Percentiles rank a stretch among this genome's conserved stretches.
Conservation (phyloP, 1,284 basidiomycete species). For the Sporisorium scitamineum region DNA sequence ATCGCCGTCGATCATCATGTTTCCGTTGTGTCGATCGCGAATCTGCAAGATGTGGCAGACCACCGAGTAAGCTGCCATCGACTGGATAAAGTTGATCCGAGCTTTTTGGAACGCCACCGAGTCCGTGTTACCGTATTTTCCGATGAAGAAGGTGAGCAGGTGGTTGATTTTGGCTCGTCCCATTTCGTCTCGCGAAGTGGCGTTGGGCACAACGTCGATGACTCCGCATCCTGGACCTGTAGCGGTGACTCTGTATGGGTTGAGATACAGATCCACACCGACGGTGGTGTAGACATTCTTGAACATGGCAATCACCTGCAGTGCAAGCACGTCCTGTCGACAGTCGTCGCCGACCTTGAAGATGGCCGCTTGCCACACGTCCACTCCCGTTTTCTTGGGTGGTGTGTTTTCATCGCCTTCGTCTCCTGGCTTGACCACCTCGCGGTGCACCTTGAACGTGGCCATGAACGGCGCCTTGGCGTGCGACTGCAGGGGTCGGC, state of each 20-base stretch:
- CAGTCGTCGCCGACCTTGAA: constrained; percentile 99
- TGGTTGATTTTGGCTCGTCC: constrained; percentile 98
- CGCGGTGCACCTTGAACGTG: constrained; percentile 86
- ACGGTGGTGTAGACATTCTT: constrained; percentile 93
- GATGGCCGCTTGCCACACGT: constrained; percentile 97
- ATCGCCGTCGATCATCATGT: constrained; percentile 98
- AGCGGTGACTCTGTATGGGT: constrained; percentile 96
- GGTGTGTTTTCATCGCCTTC: constrained; percentile 49
- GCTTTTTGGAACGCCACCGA: constrained; percentile 91
- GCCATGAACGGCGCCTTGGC: constrained; percentile 99
- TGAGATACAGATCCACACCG: constrained; percentile 91
- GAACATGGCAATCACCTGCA: constrained; percentile 99
- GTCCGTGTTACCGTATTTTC: constrained; percentile 91
- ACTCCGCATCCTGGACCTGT: constrained; percentile 98
- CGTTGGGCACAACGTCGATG: constrained; percentile 97
- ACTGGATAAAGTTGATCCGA: constrained; percentile 95
- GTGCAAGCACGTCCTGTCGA: constrained; percentile 93
- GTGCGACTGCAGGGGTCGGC: constrained; percentile 94
- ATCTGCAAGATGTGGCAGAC: constrained; percentile 97
- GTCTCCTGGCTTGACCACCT: constrained; percentile 70
- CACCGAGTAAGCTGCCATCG: constrained; percentile 99
- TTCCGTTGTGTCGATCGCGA: constrained; percentile 97
- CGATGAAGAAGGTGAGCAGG: constrained; percentile 91
- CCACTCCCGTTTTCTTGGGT: constrained; percentile 48
- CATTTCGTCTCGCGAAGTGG: constrained; percentile 99